Conservation (phyloP, 1,284 basidiomycete genomes). For the Rhodotorula sp. region DNA sequence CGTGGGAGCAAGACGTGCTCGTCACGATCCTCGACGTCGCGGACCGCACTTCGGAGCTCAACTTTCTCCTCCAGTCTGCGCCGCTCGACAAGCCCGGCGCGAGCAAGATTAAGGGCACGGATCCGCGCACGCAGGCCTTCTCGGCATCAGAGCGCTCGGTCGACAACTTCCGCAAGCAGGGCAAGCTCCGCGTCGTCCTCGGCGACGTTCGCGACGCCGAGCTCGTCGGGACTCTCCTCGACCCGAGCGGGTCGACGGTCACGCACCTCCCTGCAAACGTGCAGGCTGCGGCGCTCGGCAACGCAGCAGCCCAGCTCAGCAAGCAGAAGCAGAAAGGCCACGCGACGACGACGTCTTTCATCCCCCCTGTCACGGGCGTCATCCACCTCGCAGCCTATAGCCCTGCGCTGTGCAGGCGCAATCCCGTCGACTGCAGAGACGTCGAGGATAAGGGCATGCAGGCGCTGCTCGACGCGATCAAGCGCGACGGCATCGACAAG, state of each 20-base stretch:
- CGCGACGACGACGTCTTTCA: constrained; percentile 25
- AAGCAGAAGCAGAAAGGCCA: constrained; percentile 35
- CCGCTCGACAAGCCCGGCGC: constrained; percentile 41
- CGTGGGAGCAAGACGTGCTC: constrained; percentile 35
- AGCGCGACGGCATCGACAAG: constrained; percentile 16
- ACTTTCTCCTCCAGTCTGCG: constrained; percentile 43
- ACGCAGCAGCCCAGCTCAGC: constrained; percentile 24
- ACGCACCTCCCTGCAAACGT: constrained; percentile 21
- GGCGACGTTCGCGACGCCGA: constrained; percentile 40
- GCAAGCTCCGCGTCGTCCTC: constrained; percentile 41
- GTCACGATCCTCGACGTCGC: constrained; percentile 40
- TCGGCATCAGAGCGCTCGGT: constrained; percentile 40
- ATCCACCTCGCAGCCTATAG: constrained; percentile 44
- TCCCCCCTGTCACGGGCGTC: constrained; percentile 45
- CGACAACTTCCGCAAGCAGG: constrained; percentile 36
- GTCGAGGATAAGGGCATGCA: constrained; percentile 40
- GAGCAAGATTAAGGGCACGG: constrained; percentile 39
- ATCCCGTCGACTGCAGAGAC: constrained; percentile 40
- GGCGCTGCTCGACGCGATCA: constrained; percentile 29
- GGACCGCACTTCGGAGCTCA: constrained; percentile 42
- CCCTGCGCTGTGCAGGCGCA: constrained; percentile 33
- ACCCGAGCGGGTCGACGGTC: constrained; percentile 15
- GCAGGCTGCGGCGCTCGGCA: constrained; percentile 17
- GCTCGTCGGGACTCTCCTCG: constrained; percentile 30
- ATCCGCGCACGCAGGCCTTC: constrained; percentile 45